Evolutionary conservation across 345 rosid genomes (phyloP), one percentile per base, ranked within the genome.

Genomic region (Laguncularia racemosa): DNA sequence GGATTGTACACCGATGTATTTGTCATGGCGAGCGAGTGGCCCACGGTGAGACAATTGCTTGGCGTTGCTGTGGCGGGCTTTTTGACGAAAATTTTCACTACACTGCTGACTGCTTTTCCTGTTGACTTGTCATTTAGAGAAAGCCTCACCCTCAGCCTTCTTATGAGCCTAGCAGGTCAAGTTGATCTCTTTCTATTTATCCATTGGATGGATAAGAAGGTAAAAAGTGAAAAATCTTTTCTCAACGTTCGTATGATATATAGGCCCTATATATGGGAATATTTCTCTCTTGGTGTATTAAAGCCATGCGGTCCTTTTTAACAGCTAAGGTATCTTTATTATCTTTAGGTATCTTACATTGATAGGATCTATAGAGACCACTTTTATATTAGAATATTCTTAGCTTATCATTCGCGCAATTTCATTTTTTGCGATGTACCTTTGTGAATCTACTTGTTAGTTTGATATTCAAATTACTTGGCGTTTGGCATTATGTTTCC

Each of bases 151-250:
- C 72, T 86, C 18, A 64, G 89, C 38, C 78, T 89, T 48, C 69
- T 86, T 57, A 47, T 83, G 81, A 79, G 71, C 77, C 48, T 84
- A 48, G 77, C 88, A 68, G 98, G 98, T 38, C 88, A 81, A 26
- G 71, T 77, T 2, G 95, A 89, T 71, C 20, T 80, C 50, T 13
- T 81, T 18, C 26, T 86, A 16, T 71, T 67, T 65, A 46, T 72
- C 17, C 87, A 86, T 59, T 83, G 89, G 90, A 55, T 83, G 54
- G 89, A 86, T 61, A 83, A 86, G 78, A 48, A 44, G 77, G 85
- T 84, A 54, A 3, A 50, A n/a, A 8, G 9, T 4, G 9, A 33
- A 33, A 33, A 33, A 33, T n/a, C n/a, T n/a, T n/a, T n/a, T n/a
- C n/a, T n/a, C n/a, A 3, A 50, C 14, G 5, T 48, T 0, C 1